A percentile compares a stretch with the other conserved stretches of the same genome.
phyloP scores from a whole-genome alignment of 768 basidiomycete genomes.

The Lactifluus piperatus region DNA sequence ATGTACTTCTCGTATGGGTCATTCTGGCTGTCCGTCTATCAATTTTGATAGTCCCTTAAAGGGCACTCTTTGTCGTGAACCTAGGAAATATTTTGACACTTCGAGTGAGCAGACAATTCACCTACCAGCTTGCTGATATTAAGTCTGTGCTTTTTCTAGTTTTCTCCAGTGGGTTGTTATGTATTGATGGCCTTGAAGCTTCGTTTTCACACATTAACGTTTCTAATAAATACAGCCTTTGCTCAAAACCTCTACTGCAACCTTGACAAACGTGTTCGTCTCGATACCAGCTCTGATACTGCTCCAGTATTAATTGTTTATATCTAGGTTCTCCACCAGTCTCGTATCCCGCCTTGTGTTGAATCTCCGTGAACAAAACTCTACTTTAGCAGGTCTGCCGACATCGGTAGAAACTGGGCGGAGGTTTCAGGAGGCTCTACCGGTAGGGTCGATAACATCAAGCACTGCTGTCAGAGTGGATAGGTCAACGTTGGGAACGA shows the following conservation, averaged over 20 bases:
- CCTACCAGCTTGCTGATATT: not conserved
- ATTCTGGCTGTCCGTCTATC: not conserved
- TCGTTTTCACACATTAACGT: not conserved
- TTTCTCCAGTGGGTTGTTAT: conserved; percentile 3
- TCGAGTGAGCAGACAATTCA: not conserved
- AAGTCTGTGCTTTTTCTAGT: not conserved
- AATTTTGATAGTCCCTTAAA: not conserved
- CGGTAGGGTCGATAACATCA: no score
- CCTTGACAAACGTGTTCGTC: conserved; percentile 12
- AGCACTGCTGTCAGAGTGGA: no score
- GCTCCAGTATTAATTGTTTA: no score
- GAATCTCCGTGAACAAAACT: no score
- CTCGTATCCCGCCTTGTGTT: no score
- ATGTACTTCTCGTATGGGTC: conserved; percentile 11
- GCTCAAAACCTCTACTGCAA: not conserved
- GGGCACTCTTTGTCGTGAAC: conserved; percentile 9
- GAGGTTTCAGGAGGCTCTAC: no score
- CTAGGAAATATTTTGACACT: conserved; percentile 9
- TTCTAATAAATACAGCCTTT: not conserved
- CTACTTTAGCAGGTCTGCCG: no score
- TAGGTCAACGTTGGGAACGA: no score
- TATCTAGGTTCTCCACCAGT: no score
- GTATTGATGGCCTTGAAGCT: no score
- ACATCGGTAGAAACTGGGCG: no score
- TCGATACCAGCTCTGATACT: not conserved